Conservation (phyloP, 2,329 filamentous ascomycete genomes). For the Aspergillus pseudotamarii region DNA sequence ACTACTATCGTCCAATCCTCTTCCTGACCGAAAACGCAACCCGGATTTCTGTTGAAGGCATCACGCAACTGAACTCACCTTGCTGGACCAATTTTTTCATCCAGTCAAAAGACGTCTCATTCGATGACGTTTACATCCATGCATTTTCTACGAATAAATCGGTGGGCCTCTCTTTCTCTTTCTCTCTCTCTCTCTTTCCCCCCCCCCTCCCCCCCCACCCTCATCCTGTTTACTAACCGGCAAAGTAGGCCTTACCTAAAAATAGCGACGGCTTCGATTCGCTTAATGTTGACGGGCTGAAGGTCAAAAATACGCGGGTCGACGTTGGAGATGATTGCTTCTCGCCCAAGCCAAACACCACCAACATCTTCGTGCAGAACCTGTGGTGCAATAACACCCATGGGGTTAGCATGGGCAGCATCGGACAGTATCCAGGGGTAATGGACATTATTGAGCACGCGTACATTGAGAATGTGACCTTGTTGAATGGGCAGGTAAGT, state of each 20-base stretch:
- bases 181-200: no score
- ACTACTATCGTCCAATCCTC: constrained; percentile 61
- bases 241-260: constrained; percentile 51
- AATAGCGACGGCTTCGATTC: constrained; percentile 68
- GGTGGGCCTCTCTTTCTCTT: constrained; percentile 17
- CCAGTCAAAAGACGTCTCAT: constrained; percentile 57
- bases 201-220: no score
- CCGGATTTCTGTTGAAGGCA: constrained; percentile 59
- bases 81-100: constrained; percentile 68
- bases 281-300: constrained; percentile 58
- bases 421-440: constrained; percentile 60
- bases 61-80: constrained; percentile 62
- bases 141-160: constrained; percentile 54
- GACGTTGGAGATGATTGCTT: constrained; percentile 65
- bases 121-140: constrained; percentile 58
- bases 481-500: constrained; percentile 53
- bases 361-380: constrained; percentile 60
- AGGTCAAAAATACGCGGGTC: constrained; percentile 54
- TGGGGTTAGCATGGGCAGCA: constrained; percentile 60
- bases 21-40: constrained; percentile 66
- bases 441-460: constrained; percentile 60
- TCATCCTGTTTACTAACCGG: neutral
- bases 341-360: constrained; percentile 62
- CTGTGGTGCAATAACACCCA: constrained; percentile 64
- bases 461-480: constrained; percentile 61